Conservation (phyloP, 305 asterid genomes). For the Fraxinus greggii region DNA sequence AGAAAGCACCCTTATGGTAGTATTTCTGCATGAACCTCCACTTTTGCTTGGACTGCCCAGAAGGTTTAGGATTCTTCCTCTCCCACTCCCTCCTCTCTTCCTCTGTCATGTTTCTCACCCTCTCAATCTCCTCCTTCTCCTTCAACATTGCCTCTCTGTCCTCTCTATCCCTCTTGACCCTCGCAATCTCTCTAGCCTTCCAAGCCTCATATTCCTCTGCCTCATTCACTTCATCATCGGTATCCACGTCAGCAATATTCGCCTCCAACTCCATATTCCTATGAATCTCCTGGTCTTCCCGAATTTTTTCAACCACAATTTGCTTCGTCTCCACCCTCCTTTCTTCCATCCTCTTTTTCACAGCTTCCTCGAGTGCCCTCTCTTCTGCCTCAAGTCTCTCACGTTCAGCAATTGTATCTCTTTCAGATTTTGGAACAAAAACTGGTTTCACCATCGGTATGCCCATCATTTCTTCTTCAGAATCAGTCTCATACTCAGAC, state of each 20-base stretch:
- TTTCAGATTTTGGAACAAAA: slow-evolving; percentile 76
- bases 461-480: slow-evolving; percentile 78
- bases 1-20: slow-evolving; percentile 95
- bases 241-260: slow-evolving; percentile 77
- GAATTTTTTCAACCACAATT: slow-evolving; percentile 79
- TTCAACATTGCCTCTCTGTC: slow-evolving; percentile 70
- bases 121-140: slow-evolving; percentile 80
- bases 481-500: slow-evolving; percentile 89
- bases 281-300: slow-evolving; percentile 72
- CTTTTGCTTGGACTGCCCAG: slow-evolving; percentile 49
- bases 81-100: slow-evolving; percentile 98
- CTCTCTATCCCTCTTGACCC: slow-evolving; percentile 94
- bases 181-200: slow-evolving; percentile 87
- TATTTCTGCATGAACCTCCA: slow-evolving; percentile 97
- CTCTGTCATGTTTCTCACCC: slow-evolving; percentile 52
- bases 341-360: slow-evolving; percentile 63
- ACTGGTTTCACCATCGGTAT: slow-evolving; percentile 88
- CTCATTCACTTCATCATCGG: slow-evolving; percentile 87
- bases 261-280: slow-evolving; percentile 70
- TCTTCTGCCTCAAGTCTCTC: slow-evolving; percentile 92
- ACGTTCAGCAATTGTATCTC: slow-evolving; percentile 88
- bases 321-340: slow-evolving; percentile 77
- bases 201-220: slow-evolving; percentile 93
- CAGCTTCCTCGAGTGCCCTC: slow-evolving; percentile 70
- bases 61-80: slow-evolving; percentile 80